Base-by-base conservation (phyloP, 441 rosid species). In the Bocquillonia castaneifolia region DNA sequence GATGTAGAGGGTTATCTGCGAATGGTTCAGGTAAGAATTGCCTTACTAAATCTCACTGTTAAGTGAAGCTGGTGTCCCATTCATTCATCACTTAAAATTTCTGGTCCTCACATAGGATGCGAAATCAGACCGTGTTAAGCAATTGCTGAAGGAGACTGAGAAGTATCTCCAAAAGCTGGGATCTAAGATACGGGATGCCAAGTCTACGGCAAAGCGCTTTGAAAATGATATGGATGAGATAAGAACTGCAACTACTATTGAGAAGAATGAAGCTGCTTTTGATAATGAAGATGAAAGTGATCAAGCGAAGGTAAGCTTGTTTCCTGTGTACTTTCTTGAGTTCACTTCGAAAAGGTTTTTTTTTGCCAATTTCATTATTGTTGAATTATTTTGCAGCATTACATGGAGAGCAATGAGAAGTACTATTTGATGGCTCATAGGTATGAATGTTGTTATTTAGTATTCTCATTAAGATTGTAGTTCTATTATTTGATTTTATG, bases 1-100 rank as follows among this genome's bases (percentile, higher is more conserved):
- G 98, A 92, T 74, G 98, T 92, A 64, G 98, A 92, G 86, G 98
- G 98, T 69, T 92, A 92, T 85, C 82, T 92, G 72, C 90, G 98
- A 72, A 92, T 92, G 96, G 96, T 92, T 75, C 89, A 92, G 98
- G 98, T 90, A 75, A 67, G 89, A 42, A 57, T 70, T 69, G 12
- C 56, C 65, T 69, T 53, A 18, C 71, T 73, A 32, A 54, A 74
- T 59, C 69, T 60, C 72, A 26, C 57, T 54, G 62, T 55, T 67
- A 26, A 12, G 31, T 14, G 48, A 52, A 70, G 58, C 40, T 56
- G 52, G 18, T 63, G 45, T 69, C 39, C 68, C 37, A 22, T 45
- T 71, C 70, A 64, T 60, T 74, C 48, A 62, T 57, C 37, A 29
- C 39, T 28, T 66, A 55, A 55, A 57, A 50, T 73, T 68, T 42